These are phyloP conservation scores for Malassezia globosa DNA, from an alignment of 1,284 basidiomycete genomes.

Conservation along the genomic window DNA sequence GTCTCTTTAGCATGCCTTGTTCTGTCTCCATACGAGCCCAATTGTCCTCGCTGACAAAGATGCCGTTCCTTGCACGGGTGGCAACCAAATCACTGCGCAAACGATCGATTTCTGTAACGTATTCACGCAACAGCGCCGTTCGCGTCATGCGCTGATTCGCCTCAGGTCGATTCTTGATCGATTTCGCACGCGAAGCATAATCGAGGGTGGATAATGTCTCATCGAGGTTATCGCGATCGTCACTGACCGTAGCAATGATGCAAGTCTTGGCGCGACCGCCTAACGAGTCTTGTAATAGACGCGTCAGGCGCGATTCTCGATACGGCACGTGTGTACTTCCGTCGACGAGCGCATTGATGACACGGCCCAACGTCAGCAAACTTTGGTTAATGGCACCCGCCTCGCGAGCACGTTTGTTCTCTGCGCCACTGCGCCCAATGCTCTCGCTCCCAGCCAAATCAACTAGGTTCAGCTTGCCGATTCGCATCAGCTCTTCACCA, in stretches of 20 bases:
- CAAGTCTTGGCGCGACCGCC: constrained; percentile 97
- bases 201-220: constrained; percentile 96
- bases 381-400: constrained; percentile 99
- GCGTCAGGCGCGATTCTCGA: constrained; percentile 73
- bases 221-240: constrained; percentile 62
- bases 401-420: constrained; percentile 85
- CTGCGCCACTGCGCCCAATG: constrained; percentile 87
- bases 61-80: constrained; percentile 36
- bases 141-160: constrained; percentile 88
- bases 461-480: constrained; percentile 93
- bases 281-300: constrained; percentile 92
- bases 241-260: constrained; percentile 70
- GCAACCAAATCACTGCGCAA: constrained; percentile 74
- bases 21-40: constrained; percentile 35
- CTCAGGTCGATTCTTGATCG: constrained; percentile 90
- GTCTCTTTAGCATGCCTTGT: constrained; percentile 24
- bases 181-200: constrained; percentile 90
- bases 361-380: constrained; percentile 82
- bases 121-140: constrained; percentile 83
- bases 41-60: constrained; percentile 35
- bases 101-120: constrained; percentile 85
- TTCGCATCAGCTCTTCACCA: constrained; percentile 75
- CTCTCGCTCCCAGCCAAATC: constrained; percentile 96
- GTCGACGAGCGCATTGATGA: constrained; percentile 93
- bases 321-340: constrained; percentile 81